These are phyloP conservation scores for Candida golubevii DNA, from an alignment of 805 yeast genomes.

Conservation along the genomic window DNA sequence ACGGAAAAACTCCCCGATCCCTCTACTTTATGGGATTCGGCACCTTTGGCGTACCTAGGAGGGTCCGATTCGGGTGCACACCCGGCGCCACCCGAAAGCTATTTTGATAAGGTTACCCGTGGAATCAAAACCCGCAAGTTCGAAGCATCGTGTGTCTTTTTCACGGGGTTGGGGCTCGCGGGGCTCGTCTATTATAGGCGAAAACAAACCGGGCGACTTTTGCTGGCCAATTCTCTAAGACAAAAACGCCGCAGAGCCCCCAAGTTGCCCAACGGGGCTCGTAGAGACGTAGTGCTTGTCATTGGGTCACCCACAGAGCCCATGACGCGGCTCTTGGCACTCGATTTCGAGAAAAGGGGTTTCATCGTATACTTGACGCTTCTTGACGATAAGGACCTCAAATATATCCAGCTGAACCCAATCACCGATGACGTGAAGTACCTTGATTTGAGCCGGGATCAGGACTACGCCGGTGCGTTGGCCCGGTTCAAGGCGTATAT, in stretches of 20 bases:
- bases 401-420: conserved; percentile 49
- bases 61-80: not conserved
- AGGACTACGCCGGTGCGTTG: conserved; percentile 44
- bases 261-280: conserved; percentile 61
- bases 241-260: conserved; percentile 49
- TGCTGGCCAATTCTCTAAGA: not conserved
- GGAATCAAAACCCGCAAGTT: not conserved
- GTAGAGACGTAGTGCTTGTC: conserved; percentile 69
- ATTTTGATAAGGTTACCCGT: not conserved
- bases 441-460: conserved; percentile 48
- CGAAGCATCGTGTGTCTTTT: conserved; percentile 5
- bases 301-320: conserved; percentile 79
- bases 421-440: conserved; percentile 68
- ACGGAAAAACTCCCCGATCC: conserved; percentile 21
- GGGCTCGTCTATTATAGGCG: conserved; percentile 7
- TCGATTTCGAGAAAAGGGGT: conserved; percentile 74
- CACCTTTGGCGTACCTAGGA: conserved; percentile 4
- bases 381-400: conserved; percentile 54
- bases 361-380: conserved; percentile 76
- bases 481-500: conserved; percentile 46
- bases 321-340: conserved; percentile 60
- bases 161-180: conserved; percentile 10
- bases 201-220: not conserved
- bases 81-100: not conserved
- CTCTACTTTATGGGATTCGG: conserved; percentile 10